These are phyloP conservation scores for Ehretia macrophylla DNA, from an alignment of 257 asterid species.

Conservation along the genomic window DNA sequence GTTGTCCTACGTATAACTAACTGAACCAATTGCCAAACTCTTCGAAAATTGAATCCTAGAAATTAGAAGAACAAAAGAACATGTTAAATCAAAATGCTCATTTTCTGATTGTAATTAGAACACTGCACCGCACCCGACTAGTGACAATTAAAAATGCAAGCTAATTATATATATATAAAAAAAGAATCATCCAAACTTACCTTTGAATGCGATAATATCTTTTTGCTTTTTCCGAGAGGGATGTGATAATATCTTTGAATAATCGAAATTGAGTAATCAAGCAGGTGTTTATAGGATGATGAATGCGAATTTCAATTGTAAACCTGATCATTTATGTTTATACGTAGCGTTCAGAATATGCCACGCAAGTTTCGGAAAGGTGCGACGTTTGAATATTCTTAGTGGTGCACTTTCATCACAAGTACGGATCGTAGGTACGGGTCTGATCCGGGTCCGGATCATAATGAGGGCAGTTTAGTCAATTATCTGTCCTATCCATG, in stretches of 20 bases:
- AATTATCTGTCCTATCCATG: too few species aligned
- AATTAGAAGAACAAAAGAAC: not conserved
- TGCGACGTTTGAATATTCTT: not conserved
- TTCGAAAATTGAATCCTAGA: not conserved
- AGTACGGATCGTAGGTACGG: not conserved
- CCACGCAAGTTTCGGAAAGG: not conserved
- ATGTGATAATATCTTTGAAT: too few species aligned
- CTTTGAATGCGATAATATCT: too few species aligned
- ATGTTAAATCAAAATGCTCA: not conserved
- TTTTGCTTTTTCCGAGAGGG: too few species aligned
- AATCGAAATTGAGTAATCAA: too few species aligned
- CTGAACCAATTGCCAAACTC: not conserved
- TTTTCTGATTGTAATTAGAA: too few species aligned
- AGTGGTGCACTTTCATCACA: not conserved
- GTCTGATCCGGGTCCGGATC: not conserved
- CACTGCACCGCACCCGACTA: too few species aligned
- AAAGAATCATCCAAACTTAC: too few species aligned
- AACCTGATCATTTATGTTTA: not conserved
- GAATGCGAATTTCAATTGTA: not conserved
- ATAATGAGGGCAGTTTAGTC: too few species aligned
- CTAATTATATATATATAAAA: too few species aligned
- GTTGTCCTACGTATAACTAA: not conserved
- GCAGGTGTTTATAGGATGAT: too few species aligned
- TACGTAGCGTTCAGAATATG: not conserved
- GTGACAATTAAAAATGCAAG: too few species aligned